Evolutionary conservation across 768 basidiomycete genomes (phyloP), one percentile per base, ranked within the genome.

Genomic region (Tricholoma bakamatsutake): DNA sequence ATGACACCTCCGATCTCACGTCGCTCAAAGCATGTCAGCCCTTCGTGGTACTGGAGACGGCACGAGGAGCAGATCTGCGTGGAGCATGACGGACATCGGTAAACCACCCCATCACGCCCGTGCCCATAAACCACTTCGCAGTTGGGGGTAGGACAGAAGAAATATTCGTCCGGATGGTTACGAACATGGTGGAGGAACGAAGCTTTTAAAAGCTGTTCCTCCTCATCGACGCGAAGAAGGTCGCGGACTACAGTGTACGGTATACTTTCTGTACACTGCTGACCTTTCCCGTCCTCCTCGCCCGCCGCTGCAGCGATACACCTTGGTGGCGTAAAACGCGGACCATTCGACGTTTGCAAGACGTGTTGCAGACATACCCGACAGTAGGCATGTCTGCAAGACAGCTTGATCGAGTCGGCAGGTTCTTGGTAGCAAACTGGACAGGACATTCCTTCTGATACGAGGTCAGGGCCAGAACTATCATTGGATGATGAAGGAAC

Each of bases 311-410:
- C 59, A 21, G 70, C 75, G 35, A 82, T 64, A 60, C 80, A 83
- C 47, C 55, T 66, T 18, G 76, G 62, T 5, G 66, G 64, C 37
- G 62, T 61, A 21, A 67, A 64, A 12, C 66, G 67, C 6, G 66
- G 61, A 21, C 69, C 64, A 13, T 68, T 59, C 2, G 67, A 61
- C 4, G 70, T 66, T 39, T 61, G 63, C 42, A 83, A 66, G 53
- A 76, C 72, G 54, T 75, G 69, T 57, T 73, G 69, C 50, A 84
- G 68, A 64, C 83, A 85, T 8, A 64, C 33, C 28, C 58, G 68
- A 67, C 84, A 84, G 62, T 83, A 84, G 21, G 61, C 59, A 64
- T 85, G 83, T 15, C 71, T 71, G 64, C 84, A 85, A 27, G 67
- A 65, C 57, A 80, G 61, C 53, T 62, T 64, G 59, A 74, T 61